These are phyloP conservation scores for Suillus tomentosus DNA, from an alignment of 768 basidiomycete genomes.

Conservation along the genomic window DNA sequence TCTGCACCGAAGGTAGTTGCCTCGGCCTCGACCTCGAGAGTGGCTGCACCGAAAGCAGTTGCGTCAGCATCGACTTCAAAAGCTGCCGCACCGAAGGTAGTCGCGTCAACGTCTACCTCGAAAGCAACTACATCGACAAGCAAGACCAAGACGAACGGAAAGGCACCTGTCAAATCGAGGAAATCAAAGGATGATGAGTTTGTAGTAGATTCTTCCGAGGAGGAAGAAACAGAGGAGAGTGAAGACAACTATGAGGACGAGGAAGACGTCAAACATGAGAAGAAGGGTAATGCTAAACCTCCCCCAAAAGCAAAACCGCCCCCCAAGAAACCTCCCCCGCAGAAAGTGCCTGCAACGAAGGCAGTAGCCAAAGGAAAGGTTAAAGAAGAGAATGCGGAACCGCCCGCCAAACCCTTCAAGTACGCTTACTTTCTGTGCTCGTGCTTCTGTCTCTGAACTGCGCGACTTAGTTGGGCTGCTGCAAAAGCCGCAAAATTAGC, in stretches of 20 bases:
- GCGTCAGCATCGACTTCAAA: not conserved
- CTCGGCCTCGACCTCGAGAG: not conserved
- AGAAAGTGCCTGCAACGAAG: conserved; percentile 15
- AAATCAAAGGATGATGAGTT: conserved; percentile 34
- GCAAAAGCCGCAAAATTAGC: conserved; percentile 63
- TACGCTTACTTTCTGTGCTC: conserved; percentile 11
- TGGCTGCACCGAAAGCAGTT: not conserved
- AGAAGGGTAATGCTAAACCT: conserved; percentile 17
- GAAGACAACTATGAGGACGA: conserved; percentile 21
- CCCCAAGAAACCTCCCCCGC: conserved; percentile 21
- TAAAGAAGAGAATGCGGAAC: conserved; percentile 9
- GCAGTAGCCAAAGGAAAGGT: conserved; percentile 21
- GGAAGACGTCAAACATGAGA: conserved; percentile 7
- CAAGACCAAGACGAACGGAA: conserved; percentile 6
- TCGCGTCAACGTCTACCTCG: not conserved
- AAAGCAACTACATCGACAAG: not conserved
- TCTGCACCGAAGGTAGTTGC: conserved; percentile 7
- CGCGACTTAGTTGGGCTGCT: conserved; percentile 45
- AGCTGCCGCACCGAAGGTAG: not conserved
- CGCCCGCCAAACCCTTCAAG: conserved; percentile 27
- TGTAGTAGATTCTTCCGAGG: conserved; percentile 32
- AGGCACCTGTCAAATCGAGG: conserved; percentile 9
- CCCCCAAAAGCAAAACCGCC: conserved; percentile 7
- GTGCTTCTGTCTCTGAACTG: not conserved
- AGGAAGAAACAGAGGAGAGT: conserved; percentile 25